Conservation (phyloP, 108 stramenopile species). For the Seminavis robusta region DNA sequence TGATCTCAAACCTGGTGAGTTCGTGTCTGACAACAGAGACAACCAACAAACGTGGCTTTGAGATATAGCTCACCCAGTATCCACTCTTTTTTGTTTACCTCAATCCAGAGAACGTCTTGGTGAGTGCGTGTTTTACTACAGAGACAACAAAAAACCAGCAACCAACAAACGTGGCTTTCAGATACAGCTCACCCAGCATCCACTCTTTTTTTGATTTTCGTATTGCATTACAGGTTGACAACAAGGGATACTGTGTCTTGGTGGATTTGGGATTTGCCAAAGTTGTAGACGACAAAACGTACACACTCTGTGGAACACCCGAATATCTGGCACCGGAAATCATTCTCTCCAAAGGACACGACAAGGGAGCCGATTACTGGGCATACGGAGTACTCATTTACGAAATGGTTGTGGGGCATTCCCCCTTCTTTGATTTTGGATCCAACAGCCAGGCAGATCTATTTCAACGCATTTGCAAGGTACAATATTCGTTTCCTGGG, state of each 20-base stretch:
- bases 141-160: too few species aligned
- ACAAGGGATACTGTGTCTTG: constrained; percentile 80
- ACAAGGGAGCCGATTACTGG: constrained; percentile 88
- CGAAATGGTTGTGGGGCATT: constrained; percentile 74
- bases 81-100: too few species aligned
- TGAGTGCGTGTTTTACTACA: constrained; percentile 91
- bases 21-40: too few species aligned
- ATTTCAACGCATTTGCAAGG: constrained; percentile 70
- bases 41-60: too few species aligned
- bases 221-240: constrained; percentile 67
- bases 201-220: too few species aligned
- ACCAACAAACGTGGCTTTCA: too few species aligned
- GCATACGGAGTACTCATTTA: constrained; percentile 86
- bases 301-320: constrained; percentile 89
- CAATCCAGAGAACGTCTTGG: constrained; percentile 82
- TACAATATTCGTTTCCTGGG: too few species aligned
- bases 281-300: constrained; percentile 67
- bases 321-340: constrained; percentile 86
- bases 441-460: constrained; percentile 58
- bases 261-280: constrained; percentile 93
- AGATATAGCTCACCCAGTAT: constrained; percentile 86
- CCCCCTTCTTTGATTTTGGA: constrained; percentile 52
- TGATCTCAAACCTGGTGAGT: constrained; percentile 87
- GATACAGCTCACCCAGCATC: constrained; percentile 83
- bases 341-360: constrained; percentile 75